A percentile compares a stretch with the other conserved stretches of the same genome.
These are phyloP conservation scores for Plasmodium coatneyi DNA, from an alignment of 169 alveolate species.

Conservation along the genomic window DNA sequence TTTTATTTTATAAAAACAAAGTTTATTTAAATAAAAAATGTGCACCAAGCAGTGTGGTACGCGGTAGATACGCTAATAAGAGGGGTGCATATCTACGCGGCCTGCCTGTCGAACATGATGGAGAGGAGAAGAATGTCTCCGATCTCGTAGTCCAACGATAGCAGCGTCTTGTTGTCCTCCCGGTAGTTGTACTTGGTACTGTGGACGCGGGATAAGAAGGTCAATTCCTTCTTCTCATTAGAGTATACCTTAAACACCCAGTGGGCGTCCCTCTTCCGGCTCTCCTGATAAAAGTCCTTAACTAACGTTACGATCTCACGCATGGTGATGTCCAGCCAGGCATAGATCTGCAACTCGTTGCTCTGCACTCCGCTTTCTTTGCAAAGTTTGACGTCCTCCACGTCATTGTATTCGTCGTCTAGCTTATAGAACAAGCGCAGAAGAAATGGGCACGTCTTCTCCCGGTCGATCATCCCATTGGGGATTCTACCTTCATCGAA, in stretches of 20 bases:
- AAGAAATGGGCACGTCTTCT: slow-evolving; percentile 60
- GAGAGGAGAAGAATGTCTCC: slow-evolving; percentile 63
- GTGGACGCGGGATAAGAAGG: slow-evolving; percentile 47
- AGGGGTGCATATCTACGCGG: not conserved
- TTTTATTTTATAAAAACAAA: not conserved
- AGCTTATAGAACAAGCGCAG: slow-evolving; percentile 56
- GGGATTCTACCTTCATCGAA: not conserved
- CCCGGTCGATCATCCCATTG: slow-evolving; percentile 51
- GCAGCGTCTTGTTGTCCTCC: slow-evolving; percentile 62
- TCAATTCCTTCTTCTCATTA: slow-evolving; percentile 5
- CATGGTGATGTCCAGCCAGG: slow-evolving; percentile 71
- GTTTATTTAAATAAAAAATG: not conserved
- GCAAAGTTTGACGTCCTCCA: slow-evolving; percentile 9
- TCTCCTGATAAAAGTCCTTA: slow-evolving; percentile 69
- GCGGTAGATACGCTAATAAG: not conserved
- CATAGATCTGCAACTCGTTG: slow-evolving; percentile 69
- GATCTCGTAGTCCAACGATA: slow-evolving; percentile 56
- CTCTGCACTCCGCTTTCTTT: not conserved
- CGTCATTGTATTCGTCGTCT: slow-evolving; percentile 18
- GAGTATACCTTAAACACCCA: slow-evolving; percentile 69
- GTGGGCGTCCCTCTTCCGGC: slow-evolving; percentile 68
- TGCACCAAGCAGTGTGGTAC: not conserved
- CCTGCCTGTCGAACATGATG: slow-evolving; percentile 21
- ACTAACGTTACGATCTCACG: slow-evolving; percentile 70
- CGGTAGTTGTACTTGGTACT: slow-evolving; percentile 56